Percentiles rank a stretch among this genome's conserved stretches.
Evolutionary conservation across 164 flowering plant species (phyloP).

Genomic region (Aristolochia contorta): DNA sequence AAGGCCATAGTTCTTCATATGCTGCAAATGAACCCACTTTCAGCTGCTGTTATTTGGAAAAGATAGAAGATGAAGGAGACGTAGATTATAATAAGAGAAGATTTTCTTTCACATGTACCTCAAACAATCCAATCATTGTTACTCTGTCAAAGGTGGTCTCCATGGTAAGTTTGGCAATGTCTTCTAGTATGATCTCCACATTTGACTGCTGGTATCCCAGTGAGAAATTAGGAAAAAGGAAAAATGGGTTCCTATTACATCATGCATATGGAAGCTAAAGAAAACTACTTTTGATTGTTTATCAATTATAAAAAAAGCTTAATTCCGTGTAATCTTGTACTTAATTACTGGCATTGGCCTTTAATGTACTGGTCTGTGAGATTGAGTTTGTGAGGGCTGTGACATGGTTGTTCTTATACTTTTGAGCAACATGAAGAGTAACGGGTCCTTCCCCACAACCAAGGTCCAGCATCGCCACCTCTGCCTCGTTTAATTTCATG

Average conservation of each 20-base stretch:
- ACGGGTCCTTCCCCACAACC: slow-evolving; percentile 11
- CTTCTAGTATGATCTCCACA: slow-evolving; percentile 71
- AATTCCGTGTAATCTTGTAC: too few relatives aligned
- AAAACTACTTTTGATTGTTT: too few relatives aligned
- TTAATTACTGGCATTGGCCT: background rate
- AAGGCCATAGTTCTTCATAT: slow-evolving; percentile 18
- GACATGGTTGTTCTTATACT: slow-evolving; percentile 5
- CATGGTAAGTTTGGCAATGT: slow-evolving; percentile 74
- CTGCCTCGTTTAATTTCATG: slow-evolving; percentile 7
- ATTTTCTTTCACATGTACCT: slow-evolving; percentile 31
- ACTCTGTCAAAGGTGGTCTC: slow-evolving; percentile 67
- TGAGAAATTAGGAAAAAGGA: too few relatives aligned
- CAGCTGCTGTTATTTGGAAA: background rate
- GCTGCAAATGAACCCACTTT: slow-evolving; percentile 4
- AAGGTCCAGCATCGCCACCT: slow-evolving; percentile 11
- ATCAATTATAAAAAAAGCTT: too few relatives aligned
- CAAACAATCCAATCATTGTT: slow-evolving; percentile 84
- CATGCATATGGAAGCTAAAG: too few relatives aligned
- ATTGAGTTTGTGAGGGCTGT: background rate
- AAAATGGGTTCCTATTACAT: too few relatives aligned
- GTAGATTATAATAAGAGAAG: too few relatives aligned
- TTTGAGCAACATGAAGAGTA: slow-evolving; percentile 5
- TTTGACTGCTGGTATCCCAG: slow-evolving; percentile 55
- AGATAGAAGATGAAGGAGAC: background rate
- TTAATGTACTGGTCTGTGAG: background rate